Percentiles rank a stretch among this genome's conserved stretches.
phyloP scores from a whole-genome alignment of 768 basidiomycete genomes.

The Leccinum aurantiacum region DNA sequence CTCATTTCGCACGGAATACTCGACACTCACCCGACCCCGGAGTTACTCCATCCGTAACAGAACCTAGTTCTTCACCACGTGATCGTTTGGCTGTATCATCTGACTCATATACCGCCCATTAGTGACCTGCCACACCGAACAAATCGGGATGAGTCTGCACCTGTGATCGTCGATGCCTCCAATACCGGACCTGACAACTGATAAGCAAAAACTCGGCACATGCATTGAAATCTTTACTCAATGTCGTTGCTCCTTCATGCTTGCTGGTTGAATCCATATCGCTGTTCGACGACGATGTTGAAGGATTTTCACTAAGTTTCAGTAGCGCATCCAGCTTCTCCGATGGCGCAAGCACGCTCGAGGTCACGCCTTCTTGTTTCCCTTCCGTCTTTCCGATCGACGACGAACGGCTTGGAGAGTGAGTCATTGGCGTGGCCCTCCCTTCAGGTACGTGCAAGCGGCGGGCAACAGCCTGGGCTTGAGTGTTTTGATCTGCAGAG shows the following conservation, averaged over 20 bases:
- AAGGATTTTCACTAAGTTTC: slow-evolving; percentile 22
- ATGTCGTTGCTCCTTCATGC: slow-evolving; percentile 29
- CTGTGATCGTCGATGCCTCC: slow-evolving; percentile 17
- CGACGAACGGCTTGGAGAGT: slow-evolving; percentile 39
- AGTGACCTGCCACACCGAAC: slow-evolving; percentile 8
- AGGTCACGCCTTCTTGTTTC: slow-evolving; percentile 19
- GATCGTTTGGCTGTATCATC: slow-evolving; percentile 12
- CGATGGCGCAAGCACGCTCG: slow-evolving; percentile 14
- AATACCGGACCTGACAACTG: slow-evolving; percentile 23
- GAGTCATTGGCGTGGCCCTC: slow-evolving; percentile 37
- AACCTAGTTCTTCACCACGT: not conserved
- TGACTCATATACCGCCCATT: slow-evolving; percentile 8
- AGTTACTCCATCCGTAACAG: not conserved
- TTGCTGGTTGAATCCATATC: slow-evolving; percentile 3
- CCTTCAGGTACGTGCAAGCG: slow-evolving; percentile 51
- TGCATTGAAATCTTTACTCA: slow-evolving; percentile 16
- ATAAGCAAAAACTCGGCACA: slow-evolving; percentile 11
- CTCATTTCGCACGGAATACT: slow-evolving; percentile 4
- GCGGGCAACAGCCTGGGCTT: slow-evolving; percentile 48
- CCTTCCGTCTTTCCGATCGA: slow-evolving; percentile 33
- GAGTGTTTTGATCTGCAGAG: slow-evolving; percentile 44
- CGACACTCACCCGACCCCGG: slow-evolving; percentile 15
- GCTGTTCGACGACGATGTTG: slow-evolving; percentile 15
- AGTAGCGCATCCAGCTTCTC: slow-evolving; percentile 28
- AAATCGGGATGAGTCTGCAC: slow-evolving; percentile 12